Evolutionary conservation across 75 land plant species (phyloP), one percentile per base, ranked within the genome.

Genomic region (Cunninghamia lanceolata): DNA sequence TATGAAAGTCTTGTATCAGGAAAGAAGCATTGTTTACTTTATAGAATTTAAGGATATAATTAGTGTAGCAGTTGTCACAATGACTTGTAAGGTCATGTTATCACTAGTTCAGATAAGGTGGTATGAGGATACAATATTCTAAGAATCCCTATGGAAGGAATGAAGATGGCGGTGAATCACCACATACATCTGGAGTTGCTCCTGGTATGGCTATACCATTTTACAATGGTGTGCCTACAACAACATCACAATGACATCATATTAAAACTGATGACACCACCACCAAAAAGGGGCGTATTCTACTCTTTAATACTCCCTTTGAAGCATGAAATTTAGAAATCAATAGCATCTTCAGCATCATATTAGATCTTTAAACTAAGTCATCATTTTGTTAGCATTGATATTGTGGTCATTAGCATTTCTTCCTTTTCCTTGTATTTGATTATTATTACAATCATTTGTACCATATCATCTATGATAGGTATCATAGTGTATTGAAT

Each of bases 1-100:
- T 88, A 98, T 98, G 99, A 98, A 98, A 88, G 89, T 98, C 54
- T 85, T 98, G 87, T 91, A 97, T 68, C 99, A 98, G 74, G 99
- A 94, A 87, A 92, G 97, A 84, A 97, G 94, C 82, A 96, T 97
- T 11, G 99, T 98, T 80, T 98, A 99, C 86, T 98, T 98, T 88
- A 98, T 98, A 88, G 99, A 98, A 83, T 98, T 96, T 94, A 94
- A 98, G 99, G 99, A 98, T 92, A 93, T 98, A 56, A 92, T 88
- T 75, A 95, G 90, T 89, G 99, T 99, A 43, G 86, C 94, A 63
- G 87, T 92, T 85, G 99, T 59, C 99, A 96, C 82, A 94, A 91
- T 40, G 96, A 85, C 88, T 86, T 98, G 87, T 99, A 98, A 89
- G 99, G 99, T 68, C 97, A 97, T 79, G 95, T 98, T 82, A 89